Conservation (phyloP, 1,284 basidiomycete species). For the Cutaneotrichosporon cyanovorans region DNA sequence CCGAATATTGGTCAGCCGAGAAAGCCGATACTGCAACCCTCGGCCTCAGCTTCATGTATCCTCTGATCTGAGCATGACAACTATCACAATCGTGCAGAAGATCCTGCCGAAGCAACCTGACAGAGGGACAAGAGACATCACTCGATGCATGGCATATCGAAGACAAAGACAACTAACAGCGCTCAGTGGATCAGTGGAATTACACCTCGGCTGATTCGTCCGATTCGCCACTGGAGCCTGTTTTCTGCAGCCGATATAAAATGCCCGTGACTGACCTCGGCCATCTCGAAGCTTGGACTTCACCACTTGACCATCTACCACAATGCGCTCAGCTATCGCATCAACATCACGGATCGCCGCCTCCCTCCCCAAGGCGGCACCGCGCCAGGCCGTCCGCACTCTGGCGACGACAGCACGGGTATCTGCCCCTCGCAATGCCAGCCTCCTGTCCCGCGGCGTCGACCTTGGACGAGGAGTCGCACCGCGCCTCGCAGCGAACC, state of each 20-base stretch:
- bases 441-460: slow-evolving; percentile 2
- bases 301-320: not conserved
- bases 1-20: too few relatives aligned
- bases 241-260: not conserved
- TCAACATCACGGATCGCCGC: slow-evolving; percentile 22
- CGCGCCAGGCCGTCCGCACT: slow-evolving; percentile 8
- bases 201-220: slow-evolving; percentile 11
- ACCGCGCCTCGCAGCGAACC: slow-evolving; percentile 4
- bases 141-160: too few relatives aligned
- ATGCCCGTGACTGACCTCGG: too few relatives aligned
- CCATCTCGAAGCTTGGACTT: too few relatives aligned
- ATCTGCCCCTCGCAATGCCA: not conserved
- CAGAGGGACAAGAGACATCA: too few relatives aligned
- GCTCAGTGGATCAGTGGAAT: not conserved
- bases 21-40: not conserved
- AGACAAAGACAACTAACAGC: too few relatives aligned
- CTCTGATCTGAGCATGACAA: too few relatives aligned
- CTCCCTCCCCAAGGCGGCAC: not conserved
- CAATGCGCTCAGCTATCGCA: slow-evolving; percentile 26
- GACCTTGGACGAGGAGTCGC: slow-evolving; percentile 4
- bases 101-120: too few relatives aligned
- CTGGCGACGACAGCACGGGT: slow-evolving; percentile 11
- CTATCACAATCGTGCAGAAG: too few relatives aligned
- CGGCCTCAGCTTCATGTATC: too few relatives aligned
- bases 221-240: not conserved